Conservation (phyloP, 192 early-diverging fungal genomes). For the Coemansia sp. region DNA sequence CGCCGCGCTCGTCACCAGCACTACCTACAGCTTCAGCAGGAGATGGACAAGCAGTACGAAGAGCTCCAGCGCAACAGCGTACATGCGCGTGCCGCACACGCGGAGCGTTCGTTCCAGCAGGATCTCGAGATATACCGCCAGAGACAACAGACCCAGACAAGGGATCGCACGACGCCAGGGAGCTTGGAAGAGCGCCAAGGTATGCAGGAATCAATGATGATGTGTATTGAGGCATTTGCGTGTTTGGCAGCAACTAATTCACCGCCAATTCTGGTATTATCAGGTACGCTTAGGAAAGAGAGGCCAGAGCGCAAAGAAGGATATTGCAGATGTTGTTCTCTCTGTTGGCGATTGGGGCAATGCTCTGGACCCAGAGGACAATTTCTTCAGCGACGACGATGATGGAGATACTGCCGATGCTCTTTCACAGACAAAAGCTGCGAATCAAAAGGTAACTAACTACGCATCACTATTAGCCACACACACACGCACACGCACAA, state of each 20-base stretch:
- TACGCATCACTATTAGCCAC: no score
- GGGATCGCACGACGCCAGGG: background rate
- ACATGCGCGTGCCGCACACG: constrained; percentile 29
- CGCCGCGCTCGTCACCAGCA: constrained; percentile 30
- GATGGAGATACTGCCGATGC: background rate
- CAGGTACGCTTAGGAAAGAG: constrained; percentile 1
- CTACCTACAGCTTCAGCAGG: constrained; percentile 43
- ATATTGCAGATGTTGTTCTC: constrained; percentile 26
- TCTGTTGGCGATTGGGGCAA: constrained; percentile 15
- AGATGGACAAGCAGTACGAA: constrained; percentile 48
- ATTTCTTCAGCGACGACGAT: constrained; percentile 32
- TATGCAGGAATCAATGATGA: background rate
- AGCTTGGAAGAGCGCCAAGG: constrained; percentile 6
- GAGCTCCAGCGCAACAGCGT: constrained; percentile 31
- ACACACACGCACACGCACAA: no score
- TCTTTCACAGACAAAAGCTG: no score
- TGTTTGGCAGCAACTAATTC: background rate
- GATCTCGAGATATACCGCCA: constrained; percentile 44
- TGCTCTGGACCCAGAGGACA: background rate
- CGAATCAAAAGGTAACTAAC: no score
- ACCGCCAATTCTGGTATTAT: background rate
- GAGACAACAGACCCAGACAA: no score
- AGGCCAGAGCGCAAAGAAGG: background rate
- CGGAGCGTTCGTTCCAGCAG: constrained; percentile 44
- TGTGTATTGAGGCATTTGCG: background rate